Evolutionary conservation across 2,329 filamentous ascomycete species (phyloP), one percentile per base, ranked within the genome.

Genomic region (Beauveria sp.): DNA sequence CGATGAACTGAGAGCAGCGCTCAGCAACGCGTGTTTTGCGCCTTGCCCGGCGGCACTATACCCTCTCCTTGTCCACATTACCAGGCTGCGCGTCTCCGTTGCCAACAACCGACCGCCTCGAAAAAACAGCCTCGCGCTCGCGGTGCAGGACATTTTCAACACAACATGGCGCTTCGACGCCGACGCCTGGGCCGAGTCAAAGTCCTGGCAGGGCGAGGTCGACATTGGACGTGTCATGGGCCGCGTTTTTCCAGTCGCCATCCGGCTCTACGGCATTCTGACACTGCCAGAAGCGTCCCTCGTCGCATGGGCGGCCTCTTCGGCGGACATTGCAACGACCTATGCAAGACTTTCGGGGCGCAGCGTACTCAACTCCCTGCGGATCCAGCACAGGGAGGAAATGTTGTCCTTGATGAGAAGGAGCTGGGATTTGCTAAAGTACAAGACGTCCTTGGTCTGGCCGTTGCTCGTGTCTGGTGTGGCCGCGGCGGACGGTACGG

Each of bases 11-110:
- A 56, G 22, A 22, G 42, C 24, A 5, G 18, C 42, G 18, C 53
- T 56, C 42, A 56, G 53, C 53, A 34, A 56, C n/a, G 16, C 53
- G 1, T 54, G 52, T n/a, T 56, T 56, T 30, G 53, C 42, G 53
- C 53, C 53, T 14, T 56, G 53, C 26, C 53, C 53, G 9, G 24
- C 22, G n/a, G 53, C 30, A 3, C 53, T 56, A 9, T 56, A 56
- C 42, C 53, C 53, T 8, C 53, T 56, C 2, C 4, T 56, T 5
- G 53, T 56, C 24, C 53, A 56, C 42, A 46, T 56, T 26, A 56
- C 53, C 16, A 6, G 53, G 5, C 42, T 56, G 26, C 53, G 53
- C 53, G 53, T 56, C 24, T 5, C 40, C 18, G 53, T 56, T 18
- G 53, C 53, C 53, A 6, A 22, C 42, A 20, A 22, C 22, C 38